Evolutionary conservation across 2,329 filamentous ascomycete genomes (phyloP), one percentile per base, ranked within the genome.

Genomic region (Verticillium zaregamsianum): DNA sequence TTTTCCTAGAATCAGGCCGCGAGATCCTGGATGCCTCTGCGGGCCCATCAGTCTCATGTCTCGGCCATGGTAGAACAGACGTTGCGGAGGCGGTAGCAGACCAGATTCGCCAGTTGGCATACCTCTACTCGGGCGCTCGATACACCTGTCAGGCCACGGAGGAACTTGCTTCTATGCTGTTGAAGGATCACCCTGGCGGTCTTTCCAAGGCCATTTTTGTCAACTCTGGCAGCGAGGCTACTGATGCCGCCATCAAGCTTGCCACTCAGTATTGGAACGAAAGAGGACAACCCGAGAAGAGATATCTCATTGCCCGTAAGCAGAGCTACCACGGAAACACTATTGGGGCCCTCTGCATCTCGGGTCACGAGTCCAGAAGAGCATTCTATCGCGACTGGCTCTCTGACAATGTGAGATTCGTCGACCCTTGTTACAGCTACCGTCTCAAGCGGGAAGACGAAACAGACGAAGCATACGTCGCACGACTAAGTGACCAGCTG

Each of bases 301-400:
- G 69, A 4, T 72, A 75, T 49, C 75, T 80, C 64, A 77, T 84
- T 31, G 71, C 76, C 0, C 68, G 80, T 3, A 71, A 73, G 57
- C 77, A 81, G 63, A 75, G 71, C 23, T 83, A 82, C 62, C 81
- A 83, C 66, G 80, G 81, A 6, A 82, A 79, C 62, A 82, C 80
- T 0, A 70, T 82, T 8, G 80, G 79, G 0, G 72, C 79, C 2
- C 70, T 83, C 54, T 75, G 72, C 11, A 70, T 80, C 2, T 76
- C 77, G 1, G 63, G 60, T n/a, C 67, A 72, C 57, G 33, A 68
- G 1, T 61, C 66, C 5, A 62, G 70, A 7, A 69, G 69, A 55
- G 62, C 62, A 2, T 65, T 69, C 3, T 72, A 71, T 57, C n/a
- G 45, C 17, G 58, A 59, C 32, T 59, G 58, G 58, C 45, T 59